Base-by-base conservation (phyloP, 768 basidiomycete species). In the Coprinellus micaceus region DNA sequence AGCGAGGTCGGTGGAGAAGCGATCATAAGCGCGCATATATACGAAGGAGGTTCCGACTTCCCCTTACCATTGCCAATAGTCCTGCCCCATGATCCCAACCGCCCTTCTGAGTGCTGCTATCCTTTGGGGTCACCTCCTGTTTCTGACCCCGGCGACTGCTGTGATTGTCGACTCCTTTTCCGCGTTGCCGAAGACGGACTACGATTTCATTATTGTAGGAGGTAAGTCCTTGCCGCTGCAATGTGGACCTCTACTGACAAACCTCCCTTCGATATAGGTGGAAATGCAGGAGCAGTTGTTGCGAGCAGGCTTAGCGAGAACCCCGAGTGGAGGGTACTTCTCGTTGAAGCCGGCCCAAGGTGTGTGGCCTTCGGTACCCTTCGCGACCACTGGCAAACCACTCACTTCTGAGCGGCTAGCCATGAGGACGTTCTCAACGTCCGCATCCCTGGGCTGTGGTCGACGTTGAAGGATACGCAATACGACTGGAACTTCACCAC, bases 401-500 rank as follows among this genome's bases (percentile, higher is more conserved):
- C n/a, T n/a, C n/a, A n/a, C n/a, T n/a, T n/a, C n/a, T n/a, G n/a
- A n/a, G n/a, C n/a, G n/a, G n/a, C 43, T 13, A 69, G 67, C 6
- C 57, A 67, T 44, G 54, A 65, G 33, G 64, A 56, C 10, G 59
- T 63, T 4, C 50, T 63, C 29, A 51, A 56, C 33, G 56, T 59
- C 4, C 56, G 51, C 9, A 60, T 66, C 4, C 68, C 69, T 2
- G 59, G 57, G 49, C 62, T 66, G 29, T 60, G 44, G 17, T 17
- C 50, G 2, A 57, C 22, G 10, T 56, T 64, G 15, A 47, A 51
- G 33, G 40, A 52, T 10, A 62, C 67, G 39, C 48, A 50, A 3
- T 66, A 60, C 29, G 68, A 71, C 49, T 74, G 73, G 73, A 73
- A 72, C 47, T 71, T 60, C 52, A 71, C 71, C 21, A 68, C 69